phyloP scores from a whole-genome alignment of 2,329 filamentous ascomycete genomes.

The Microcyclospora pomicola region DNA sequence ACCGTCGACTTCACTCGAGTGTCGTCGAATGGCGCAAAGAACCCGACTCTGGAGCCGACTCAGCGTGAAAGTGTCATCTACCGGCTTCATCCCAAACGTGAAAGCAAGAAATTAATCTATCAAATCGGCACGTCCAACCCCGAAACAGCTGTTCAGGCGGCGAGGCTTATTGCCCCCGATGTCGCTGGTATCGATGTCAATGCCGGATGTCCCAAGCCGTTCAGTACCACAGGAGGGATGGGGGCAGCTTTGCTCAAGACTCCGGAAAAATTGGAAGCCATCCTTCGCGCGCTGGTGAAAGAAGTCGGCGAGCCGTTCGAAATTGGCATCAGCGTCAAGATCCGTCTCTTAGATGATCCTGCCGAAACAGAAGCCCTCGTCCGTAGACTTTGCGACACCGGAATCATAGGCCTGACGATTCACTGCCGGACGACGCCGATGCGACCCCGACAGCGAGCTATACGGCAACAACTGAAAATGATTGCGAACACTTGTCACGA shows the following conservation, averaged over 20 bases:
- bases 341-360: slow-evolving; percentile 67
- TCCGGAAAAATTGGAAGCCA: slow-evolving; percentile 69
- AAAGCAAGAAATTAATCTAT: slow-evolving; percentile 66
- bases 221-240: slow-evolving; percentile 89
- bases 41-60: slow-evolving; percentile 40
- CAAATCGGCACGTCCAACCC: slow-evolving; percentile 84
- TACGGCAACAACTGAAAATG: slow-evolving; percentile 72
- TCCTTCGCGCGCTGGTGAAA: slow-evolving; percentile 68
- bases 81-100: slow-evolving; percentile 63
- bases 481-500: slow-evolving; percentile 66
- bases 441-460: slow-evolving; percentile 77
- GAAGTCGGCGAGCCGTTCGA: slow-evolving; percentile 64
- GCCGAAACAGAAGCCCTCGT: slow-evolving; percentile 68
- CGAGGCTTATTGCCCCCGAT: slow-evolving; percentile 69
- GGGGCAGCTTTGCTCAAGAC: slow-evolving; percentile 78
- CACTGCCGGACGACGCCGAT: slow-evolving; percentile 96
- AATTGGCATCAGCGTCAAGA: slow-evolving; percentile 95
- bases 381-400: slow-evolving; percentile 63
- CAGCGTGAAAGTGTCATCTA: slow-evolving; percentile 57
- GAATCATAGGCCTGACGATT: slow-evolving; percentile 82
- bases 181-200: slow-evolving; percentile 95
- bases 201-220: slow-evolving; percentile 94
- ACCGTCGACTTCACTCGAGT: slow-evolving; percentile 75
- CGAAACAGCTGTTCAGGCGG: slow-evolving; percentile 68
- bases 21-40: slow-evolving; percentile 55